These are phyloP conservation scores for Gossypium turneri DNA, from an alignment of 345 rosid species.

Conservation along the genomic window DNA sequence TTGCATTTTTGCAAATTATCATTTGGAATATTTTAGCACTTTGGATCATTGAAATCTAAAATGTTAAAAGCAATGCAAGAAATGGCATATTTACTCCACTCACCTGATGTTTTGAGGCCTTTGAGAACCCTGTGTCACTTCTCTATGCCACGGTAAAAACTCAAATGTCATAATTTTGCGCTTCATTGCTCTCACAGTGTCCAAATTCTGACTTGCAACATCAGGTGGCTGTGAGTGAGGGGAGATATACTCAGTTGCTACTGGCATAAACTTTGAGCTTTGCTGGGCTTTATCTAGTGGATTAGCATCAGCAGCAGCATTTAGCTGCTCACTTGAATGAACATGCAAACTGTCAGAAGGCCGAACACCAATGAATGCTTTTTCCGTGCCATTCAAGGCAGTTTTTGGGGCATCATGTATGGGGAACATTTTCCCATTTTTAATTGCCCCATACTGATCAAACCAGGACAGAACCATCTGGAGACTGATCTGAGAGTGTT, in stretches of 20 bases:
- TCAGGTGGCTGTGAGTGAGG: constrained; percentile 35
- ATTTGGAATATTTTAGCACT: neutral
- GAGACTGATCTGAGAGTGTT: constrained; percentile 54
- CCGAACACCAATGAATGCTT: constrained; percentile 35
- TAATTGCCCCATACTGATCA: constrained; percentile 62
- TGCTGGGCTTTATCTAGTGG: constrained; percentile 28
- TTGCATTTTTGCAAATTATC: neutral
- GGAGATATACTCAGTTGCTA: constrained; percentile 34
- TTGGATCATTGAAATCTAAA: neutral
- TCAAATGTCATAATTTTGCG: constrained; percentile 56
- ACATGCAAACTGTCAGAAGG: constrained; percentile 38
- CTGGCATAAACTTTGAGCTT: constrained; percentile 25
- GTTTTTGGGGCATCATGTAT: constrained; percentile 36
- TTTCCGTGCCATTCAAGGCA: constrained; percentile 40
- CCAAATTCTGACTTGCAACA: constrained; percentile 31
- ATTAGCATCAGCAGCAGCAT: constrained; percentile 30
- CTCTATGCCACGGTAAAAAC: constrained; percentile 64
- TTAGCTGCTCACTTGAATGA: constrained; percentile 33
- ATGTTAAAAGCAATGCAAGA: neutral
- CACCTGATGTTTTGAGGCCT: constrained; percentile 66
- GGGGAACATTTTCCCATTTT: constrained; percentile 59
- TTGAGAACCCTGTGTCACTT: constrained; percentile 36
- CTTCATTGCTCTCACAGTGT: constrained; percentile 45
- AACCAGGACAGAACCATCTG: constrained; percentile 84
- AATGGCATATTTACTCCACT: constrained; percentile 14